phyloP scores from a whole-genome alignment of 2,329 filamentous ascomycete species.

The Aspergillus alliaceus region DNA sequence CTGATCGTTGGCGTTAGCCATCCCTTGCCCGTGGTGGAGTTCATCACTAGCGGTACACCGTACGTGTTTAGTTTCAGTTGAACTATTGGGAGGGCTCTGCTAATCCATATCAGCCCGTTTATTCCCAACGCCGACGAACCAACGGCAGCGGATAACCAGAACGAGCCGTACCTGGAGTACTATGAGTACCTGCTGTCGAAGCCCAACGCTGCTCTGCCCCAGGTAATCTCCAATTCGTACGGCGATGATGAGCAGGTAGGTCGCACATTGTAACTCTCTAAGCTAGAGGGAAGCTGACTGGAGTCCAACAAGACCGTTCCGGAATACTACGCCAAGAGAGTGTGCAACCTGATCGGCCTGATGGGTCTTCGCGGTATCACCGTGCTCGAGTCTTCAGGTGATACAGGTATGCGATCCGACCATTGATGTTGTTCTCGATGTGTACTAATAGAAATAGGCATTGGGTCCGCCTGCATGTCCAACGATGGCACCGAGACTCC shows the following conservation, averaged over 20 bases:
- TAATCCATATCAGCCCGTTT: slow-evolving; percentile 49
- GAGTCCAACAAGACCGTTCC: slow-evolving; percentile 56
- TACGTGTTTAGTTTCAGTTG: neutral
- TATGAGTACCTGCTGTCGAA: slow-evolving; percentile 58
- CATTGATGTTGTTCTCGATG: neutral
- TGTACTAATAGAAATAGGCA: neutral
- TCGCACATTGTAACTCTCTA: neutral
- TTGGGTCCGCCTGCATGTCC: neutral
- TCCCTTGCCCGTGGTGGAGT: slow-evolving; percentile 43
- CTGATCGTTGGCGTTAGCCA: slow-evolving; percentile 57
- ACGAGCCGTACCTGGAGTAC: slow-evolving; percentile 69
- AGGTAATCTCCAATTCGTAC: slow-evolving; percentile 65
- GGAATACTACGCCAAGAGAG: slow-evolving; percentile 58
- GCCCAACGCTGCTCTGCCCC: slow-evolving; percentile 52
- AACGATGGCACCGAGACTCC: slow-evolving; percentile 40
- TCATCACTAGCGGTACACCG: neutral
- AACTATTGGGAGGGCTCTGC: neutral
- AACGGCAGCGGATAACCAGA: slow-evolving; percentile 48
- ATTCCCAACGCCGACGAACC: slow-evolving; percentile 47
- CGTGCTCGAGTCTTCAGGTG: slow-evolving; percentile 63
- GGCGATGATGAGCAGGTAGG: slow-evolving; percentile 59
- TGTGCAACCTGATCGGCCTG: slow-evolving; percentile 65
- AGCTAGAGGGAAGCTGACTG: too few species aligned
- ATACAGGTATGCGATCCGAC: slow-evolving; percentile 38
- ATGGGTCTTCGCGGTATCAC: slow-evolving; percentile 68